Evolutionary conservation across 2,329 filamentous ascomycete species (phyloP), one percentile per base, ranked within the genome.

Genomic region (Bipolaris cookei): DNA sequence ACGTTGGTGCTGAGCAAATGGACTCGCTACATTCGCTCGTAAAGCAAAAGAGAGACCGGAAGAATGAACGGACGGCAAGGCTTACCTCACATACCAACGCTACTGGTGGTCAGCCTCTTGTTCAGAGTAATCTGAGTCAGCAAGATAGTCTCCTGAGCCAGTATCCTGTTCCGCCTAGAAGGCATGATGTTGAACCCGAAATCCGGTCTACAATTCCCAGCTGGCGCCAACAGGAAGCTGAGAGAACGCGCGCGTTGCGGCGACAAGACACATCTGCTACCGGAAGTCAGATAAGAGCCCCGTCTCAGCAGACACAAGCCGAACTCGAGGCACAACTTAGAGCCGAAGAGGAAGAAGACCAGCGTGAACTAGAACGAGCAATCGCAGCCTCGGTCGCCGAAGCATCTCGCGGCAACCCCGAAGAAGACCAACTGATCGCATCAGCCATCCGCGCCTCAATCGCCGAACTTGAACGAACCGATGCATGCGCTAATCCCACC

Each of bases 381-480:
- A 94, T 95, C 56, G 83, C 82, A 51, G 81, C 70, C 2, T 76
- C 74, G 1, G 88, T 95, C 1, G 78, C 80, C 6, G 84, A 89
- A 69, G 92, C 90, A 0, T 92, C 90, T 0, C 82, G 79, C 1
- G 90, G 91, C 10, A 82, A 94, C 61, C 70, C 81, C 0, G 82
- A 86, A 18, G 89, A 95, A 72, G 91, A 95, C 67, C 82, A 82
- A 20, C 80, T 84, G 56, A 82, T 96, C 45, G 91, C 92, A 70
- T 82, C 85, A 18, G 90, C 90, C 1, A 89, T 96, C 48, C 83
- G 90, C 13, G 87, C 89, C 4, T 91, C 89, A 61, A 81, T 95
- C 14, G 79, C 78, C 13, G 87, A 90, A 64, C 73, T 87, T 7
- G 78, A 83, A 54, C 65, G 69, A 14, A 67, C 65, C 4, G 67